Conservation (phyloP, 768 basidiomycete species). For the Candolleomyces efflorescens region DNA sequence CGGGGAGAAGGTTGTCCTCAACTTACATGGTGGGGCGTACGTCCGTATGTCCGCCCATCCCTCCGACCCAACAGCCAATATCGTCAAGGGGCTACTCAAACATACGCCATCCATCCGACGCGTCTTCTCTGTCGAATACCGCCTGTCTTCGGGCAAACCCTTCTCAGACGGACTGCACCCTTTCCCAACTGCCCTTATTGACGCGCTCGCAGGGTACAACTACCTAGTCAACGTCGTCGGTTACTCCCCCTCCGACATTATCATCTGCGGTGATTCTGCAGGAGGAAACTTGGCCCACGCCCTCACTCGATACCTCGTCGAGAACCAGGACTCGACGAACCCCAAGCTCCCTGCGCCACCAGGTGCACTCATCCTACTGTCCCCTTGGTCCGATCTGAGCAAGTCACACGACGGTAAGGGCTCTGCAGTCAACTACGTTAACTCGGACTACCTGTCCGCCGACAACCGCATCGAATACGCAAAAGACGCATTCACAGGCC, state of each 20-base stretch:
- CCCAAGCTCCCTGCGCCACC: conserved; percentile 40
- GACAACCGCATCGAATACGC: conserved; percentile 22
- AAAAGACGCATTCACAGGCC: conserved; percentile 41
- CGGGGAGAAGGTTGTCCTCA: conserved; percentile 56
- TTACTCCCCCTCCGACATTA: conserved; percentile 56
- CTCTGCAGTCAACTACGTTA: conserved; percentile 28
- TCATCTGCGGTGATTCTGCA: conserved; percentile 72
- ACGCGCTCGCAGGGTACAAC: conserved; percentile 68
- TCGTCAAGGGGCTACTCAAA: conserved; percentile 45
- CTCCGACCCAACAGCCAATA: conserved; percentile 38
- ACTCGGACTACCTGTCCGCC: conserved; percentile 35
- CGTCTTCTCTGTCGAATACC: conserved; percentile 66
- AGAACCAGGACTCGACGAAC: conserved; percentile 32
- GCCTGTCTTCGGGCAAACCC: conserved; percentile 48
- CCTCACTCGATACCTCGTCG: conserved; percentile 56
- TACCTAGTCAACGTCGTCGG: conserved; percentile 59
- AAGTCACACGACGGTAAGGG: conserved; percentile 32
- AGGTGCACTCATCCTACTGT: conserved; percentile 46
- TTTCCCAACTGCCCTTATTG: conserved; percentile 74
- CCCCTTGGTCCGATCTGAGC: conserved; percentile 53
- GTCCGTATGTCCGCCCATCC: conserved; percentile 53
- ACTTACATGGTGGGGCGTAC: conserved; percentile 64
- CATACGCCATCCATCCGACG: conserved; percentile 41
- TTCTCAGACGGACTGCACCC: conserved; percentile 42
- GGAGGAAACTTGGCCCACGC: conserved; percentile 71